phyloP scores from a whole-genome alignment of 2,329 filamentous ascomycete genomes.

The Mycogone perniciosa region DNA sequence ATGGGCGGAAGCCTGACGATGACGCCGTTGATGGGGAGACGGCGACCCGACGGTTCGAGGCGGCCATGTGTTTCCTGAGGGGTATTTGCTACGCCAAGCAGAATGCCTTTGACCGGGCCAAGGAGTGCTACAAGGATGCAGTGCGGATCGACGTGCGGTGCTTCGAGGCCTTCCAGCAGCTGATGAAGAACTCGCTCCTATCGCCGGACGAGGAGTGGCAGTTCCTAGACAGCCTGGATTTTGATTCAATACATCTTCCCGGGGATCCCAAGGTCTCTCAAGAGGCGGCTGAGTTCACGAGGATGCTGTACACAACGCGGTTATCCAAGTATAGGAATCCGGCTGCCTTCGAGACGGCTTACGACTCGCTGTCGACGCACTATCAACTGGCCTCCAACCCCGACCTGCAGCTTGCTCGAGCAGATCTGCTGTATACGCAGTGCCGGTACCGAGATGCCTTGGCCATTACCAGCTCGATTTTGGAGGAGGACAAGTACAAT shows the following conservation, averaged over 20 bases:
- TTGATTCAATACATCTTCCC: slow-evolving; percentile 68
- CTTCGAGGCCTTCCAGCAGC: slow-evolving; percentile 95
- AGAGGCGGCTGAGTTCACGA: slow-evolving; percentile 86
- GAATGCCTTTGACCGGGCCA: slow-evolving; percentile 93
- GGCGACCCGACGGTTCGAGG: slow-evolving; percentile 78
- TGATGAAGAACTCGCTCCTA: slow-evolving; percentile 95
- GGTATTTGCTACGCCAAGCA: slow-evolving; percentile 94
- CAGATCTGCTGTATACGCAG: slow-evolving; percentile 88
- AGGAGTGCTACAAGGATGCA: slow-evolving; percentile 97
- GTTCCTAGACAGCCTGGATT: slow-evolving; percentile 83
- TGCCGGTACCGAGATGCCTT: slow-evolving; percentile 88
- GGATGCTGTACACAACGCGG: slow-evolving; percentile 91
- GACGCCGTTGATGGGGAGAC: slow-evolving; percentile 58
- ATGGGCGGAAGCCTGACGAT: slow-evolving; percentile 26
- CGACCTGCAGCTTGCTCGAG: slow-evolving; percentile 82
- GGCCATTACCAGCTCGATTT: slow-evolving; percentile 73
- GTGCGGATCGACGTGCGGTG: slow-evolving; percentile 96
- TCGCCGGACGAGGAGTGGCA: slow-evolving; percentile 82
- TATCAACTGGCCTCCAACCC: slow-evolving; percentile 83
- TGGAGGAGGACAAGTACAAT: slow-evolving; percentile 81
- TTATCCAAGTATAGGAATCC: slow-evolving; percentile 93
- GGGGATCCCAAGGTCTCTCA: slow-evolving; percentile 57
- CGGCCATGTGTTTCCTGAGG: slow-evolving; percentile 92
- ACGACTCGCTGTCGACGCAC: slow-evolving; percentile 86
- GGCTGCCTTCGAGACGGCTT: slow-evolving; percentile 72